These are phyloP conservation scores for Euphrasia confusa DNA, from an alignment of 257 asterid species.

Conservation along the genomic window DNA sequence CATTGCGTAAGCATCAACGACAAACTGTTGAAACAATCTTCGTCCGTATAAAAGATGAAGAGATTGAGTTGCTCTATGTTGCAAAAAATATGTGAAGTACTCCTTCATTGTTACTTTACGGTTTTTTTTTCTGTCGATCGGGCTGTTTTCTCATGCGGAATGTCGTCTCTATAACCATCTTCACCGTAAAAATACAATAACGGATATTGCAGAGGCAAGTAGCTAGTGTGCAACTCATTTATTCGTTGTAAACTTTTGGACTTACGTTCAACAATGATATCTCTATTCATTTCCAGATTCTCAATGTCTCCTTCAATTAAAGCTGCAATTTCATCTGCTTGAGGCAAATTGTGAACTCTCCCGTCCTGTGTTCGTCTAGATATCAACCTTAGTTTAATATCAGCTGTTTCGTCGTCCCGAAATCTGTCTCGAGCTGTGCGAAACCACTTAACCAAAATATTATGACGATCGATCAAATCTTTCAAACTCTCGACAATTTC, in stretches of 20 bases:
- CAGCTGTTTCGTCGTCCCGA: neutral
- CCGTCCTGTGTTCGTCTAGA: neutral
- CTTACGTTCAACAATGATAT: neutral
- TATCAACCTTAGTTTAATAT: neutral
- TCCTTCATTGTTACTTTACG: too few relatives aligned
- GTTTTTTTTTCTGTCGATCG: too few relatives aligned
- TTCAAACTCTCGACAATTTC: neutral
- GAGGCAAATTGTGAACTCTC: neutral
- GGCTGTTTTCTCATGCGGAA: too few relatives aligned
- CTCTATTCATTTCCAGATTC: neutral
- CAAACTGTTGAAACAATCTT: neutral
- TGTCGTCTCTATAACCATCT: constrained; percentile 6
- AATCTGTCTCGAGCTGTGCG: neutral
- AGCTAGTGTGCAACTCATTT: neutral
- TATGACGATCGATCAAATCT: neutral
- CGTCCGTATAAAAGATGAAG: neutral
- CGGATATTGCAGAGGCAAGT: neutral
- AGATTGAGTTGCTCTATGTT: too few relatives aligned
- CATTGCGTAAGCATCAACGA: neutral
- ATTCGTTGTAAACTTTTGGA: neutral
- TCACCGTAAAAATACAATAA: neutral
- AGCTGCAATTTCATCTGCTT: neutral
- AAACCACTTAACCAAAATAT: neutral
- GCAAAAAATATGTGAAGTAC: too few relatives aligned
- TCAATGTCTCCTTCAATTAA: constrained; percentile 7